These are phyloP conservation scores for Mycena rebaudengoi DNA, from an alignment of 768 basidiomycete species.

Conservation along the genomic window DNA sequence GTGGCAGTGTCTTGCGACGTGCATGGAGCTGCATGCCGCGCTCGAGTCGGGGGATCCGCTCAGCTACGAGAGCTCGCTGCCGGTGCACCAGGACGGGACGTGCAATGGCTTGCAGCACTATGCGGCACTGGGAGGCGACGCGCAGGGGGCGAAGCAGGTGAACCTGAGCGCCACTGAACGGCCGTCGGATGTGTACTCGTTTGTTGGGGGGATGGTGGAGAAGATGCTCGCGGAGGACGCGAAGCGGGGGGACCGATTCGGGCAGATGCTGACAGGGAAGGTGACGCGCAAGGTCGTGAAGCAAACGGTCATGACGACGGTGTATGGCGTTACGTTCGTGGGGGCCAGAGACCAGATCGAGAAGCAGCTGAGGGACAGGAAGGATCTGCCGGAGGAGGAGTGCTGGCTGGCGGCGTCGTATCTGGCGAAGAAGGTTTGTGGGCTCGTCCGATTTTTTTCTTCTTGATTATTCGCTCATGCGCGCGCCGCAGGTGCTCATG, in stretches of 20 bases:
- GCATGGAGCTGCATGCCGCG: constrained; percentile 87
- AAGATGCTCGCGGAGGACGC: constrained; percentile 65
- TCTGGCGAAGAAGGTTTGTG: constrained; percentile 75
- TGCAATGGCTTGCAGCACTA: constrained; percentile 99
- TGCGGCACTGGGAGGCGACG: constrained; percentile 95
- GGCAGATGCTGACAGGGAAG: constrained; percentile 74
- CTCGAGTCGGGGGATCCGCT: constrained; percentile 75
- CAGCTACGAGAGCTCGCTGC: constrained; percentile 72
- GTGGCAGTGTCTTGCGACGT: constrained; percentile 96
- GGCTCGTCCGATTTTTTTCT: not conserved
- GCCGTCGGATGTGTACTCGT: constrained; percentile 95
- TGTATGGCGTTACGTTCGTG: constrained; percentile 96
- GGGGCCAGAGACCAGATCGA: constrained; percentile 97
- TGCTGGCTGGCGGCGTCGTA: constrained; percentile 81
- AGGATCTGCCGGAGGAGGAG: constrained; percentile 75
- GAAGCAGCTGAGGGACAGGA: constrained; percentile 81
- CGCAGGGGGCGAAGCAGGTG: constrained; percentile 88
- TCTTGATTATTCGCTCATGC: not conserved
- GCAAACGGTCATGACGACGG: constrained; percentile 99
- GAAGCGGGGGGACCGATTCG: constrained; percentile 58
- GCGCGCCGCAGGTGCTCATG: constrained; percentile 59
- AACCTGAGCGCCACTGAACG: constrained; percentile 86
- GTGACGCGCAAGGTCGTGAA: constrained; percentile 95
- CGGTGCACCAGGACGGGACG: constrained; percentile 97
- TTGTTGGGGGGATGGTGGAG: constrained; percentile 89